Evolutionary conservation across 2,329 filamentous ascomycete genomes (phyloP).

Genomic region (Nothophoma quercina): DNA sequence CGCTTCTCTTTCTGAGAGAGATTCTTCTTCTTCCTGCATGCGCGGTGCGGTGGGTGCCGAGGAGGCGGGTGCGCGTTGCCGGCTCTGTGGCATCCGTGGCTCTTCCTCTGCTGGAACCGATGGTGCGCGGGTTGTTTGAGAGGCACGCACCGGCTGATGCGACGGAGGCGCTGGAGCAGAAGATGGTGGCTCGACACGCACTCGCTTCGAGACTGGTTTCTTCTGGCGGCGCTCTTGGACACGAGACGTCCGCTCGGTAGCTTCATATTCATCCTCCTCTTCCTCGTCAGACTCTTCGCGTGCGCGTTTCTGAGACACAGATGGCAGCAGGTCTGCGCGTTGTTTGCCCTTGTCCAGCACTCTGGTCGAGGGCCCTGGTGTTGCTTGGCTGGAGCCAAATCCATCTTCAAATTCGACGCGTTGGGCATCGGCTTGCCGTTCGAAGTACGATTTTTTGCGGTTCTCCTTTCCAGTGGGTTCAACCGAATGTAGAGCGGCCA

Average conservation of each 20-base stretch:
- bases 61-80: not conserved
- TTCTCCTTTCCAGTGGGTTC: conserved; percentile 46
- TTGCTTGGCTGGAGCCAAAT: conserved; percentile 39
- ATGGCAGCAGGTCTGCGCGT: conserved; percentile 33
- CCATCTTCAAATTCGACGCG: conserved; percentile 51
- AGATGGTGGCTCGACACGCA: conserved; percentile 33
- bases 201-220: conserved; percentile 39
- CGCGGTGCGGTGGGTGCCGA: not conserved
- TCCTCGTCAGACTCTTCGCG: conserved; percentile 31
- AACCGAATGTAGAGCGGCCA: conserved; percentile 29
- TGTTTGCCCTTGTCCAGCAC: conserved; percentile 34
- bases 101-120: not conserved
- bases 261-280: conserved; percentile 53
- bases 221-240: conserved; percentile 47
- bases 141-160: conserved; percentile 33
- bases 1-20: conserved; percentile 31
- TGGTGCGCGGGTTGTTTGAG: not conserved
- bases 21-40: conserved; percentile 29
- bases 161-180: conserved; percentile 35
- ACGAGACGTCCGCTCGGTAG: conserved; percentile 45
- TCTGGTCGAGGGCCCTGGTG: conserved; percentile 32
- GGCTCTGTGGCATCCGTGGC: not conserved
- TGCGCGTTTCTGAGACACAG: conserved; percentile 26
- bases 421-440: conserved; percentile 50
- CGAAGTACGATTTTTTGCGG: conserved; percentile 46